phyloP scores from a whole-genome alignment of 2,329 filamentous ascomycete genomes.

The Pseudocercospora fijiensis region DNA sequence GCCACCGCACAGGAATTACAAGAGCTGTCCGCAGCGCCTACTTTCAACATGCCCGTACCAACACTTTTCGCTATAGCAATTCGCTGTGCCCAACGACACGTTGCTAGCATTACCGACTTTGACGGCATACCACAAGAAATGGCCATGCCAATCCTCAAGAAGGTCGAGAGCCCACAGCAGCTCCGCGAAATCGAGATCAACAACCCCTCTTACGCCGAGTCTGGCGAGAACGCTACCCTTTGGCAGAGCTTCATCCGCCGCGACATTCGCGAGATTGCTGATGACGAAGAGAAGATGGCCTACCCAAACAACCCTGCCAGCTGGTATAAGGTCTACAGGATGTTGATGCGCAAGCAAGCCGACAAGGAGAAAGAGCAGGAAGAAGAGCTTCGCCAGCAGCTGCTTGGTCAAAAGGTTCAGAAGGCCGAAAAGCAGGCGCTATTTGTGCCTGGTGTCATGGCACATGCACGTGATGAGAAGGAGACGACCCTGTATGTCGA shows the following conservation, averaged over 20 bases:
- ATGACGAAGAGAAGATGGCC: conserved; percentile 57
- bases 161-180: conserved; percentile 70
- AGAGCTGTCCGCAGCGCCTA: conserved; percentile 5
- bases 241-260: conserved; percentile 78
- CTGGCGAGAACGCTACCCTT: conserved; percentile 64
- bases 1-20: conserved; percentile 3
- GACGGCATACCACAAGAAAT: conserved; percentile 68
- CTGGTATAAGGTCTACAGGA: conserved; percentile 75
- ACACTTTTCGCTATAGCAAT: conserved; percentile 44
- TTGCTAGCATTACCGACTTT: conserved; percentile 61
- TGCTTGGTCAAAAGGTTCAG: conserved; percentile 59
- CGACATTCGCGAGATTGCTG: conserved; percentile 65
- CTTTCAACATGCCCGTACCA: conserved; percentile 32
- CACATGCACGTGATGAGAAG: conserved; percentile 21
- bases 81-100: conserved; percentile 44
- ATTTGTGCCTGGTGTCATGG: conserved; percentile 29
- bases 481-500: conserved; percentile 23
- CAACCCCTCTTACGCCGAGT: conserved; percentile 69
- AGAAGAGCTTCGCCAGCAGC: conserved; percentile 48
- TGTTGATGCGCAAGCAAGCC: conserved; percentile 45
- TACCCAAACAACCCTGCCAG: conserved; percentile 64
- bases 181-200: conserved; percentile 69
- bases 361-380: conserved; percentile 37
- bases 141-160: conserved; percentile 66
- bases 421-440: conserved; percentile 55